Base-by-base conservation (phyloP, 2,329 filamentous ascomycete genomes). In the Clonostachys rosea region DNA sequence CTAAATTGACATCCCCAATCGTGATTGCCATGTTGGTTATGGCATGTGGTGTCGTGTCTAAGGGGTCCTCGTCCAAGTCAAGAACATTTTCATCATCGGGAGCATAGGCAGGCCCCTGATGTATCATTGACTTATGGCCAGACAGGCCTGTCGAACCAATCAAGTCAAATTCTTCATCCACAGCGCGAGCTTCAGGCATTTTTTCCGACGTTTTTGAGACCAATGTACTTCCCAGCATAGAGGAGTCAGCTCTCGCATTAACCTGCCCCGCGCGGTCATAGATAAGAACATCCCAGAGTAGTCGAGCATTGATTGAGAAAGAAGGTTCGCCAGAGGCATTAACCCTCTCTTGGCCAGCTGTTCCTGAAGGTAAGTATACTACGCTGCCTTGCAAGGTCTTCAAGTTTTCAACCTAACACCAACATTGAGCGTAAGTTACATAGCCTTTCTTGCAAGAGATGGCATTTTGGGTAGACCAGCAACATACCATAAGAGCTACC, bases 61-160 rank as follows among this genome's bases (percentile, higher is more conserved):
- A 52, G 9, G 48, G 47, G 0, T 44, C 48, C 16, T 52, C 43
- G 1, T 11, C 5, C 43, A 44, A 5, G 45, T 45, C 5, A 45
- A 40, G 3, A 45, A 49, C 39, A 1, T 34, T 43, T 5, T 52
- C 50, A 6, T 61, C 58, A 18, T 65, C 58, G 1, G 66, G 65
- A 2, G 66, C 63, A 43, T 66, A 67, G 0, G 58, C 61, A 0
- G 62, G 60, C 14, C 57, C 58, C 16, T 68, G 58, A 18, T 59
- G 54, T 1, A 61, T 59, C n/a, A 66, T 65, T 2, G 64, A 57
- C 42, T 63, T 65, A 52, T 69, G 66, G 1, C 62, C 64, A 4
- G 62, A 64, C 6, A 69, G 66, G 3, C 66, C 65, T 10, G 61
- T 62, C 1, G 65, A 68, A 8, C 66, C 66, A 33, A 69, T 61